Evolutionary conservation across 1,284 basidiomycete genomes (phyloP).

Genomic region (Boletus sp.): DNA sequence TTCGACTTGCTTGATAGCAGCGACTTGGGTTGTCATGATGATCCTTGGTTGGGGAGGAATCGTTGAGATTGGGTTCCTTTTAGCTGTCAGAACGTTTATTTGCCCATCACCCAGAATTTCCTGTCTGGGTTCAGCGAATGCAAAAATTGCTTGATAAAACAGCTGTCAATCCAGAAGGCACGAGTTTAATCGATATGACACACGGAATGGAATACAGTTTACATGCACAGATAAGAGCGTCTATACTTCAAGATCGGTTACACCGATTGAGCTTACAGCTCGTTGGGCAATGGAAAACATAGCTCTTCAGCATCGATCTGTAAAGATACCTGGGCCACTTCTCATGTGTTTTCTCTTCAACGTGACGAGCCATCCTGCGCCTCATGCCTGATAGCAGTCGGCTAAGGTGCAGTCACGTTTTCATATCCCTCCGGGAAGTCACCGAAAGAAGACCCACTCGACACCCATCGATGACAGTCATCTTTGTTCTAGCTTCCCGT

Average conservation of each 20-base stretch:
- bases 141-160: conserved; percentile 1
- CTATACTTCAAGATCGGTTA: no score
- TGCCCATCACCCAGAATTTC: neutral
- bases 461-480: conserved; percentile 62
- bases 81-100: no score
- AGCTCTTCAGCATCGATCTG: no score
- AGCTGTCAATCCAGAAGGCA: neutral
- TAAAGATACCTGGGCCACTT: no score
- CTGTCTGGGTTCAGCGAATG: conserved; percentile 4
- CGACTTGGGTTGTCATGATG: neutral
- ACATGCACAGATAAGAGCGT: no score
- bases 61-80: no score
- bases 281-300: no score
- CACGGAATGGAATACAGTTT: no score
- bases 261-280: no score
- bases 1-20: neutral
- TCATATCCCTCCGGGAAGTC: neutral
- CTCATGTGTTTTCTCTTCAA: no score
- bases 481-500: conserved; percentile 54
- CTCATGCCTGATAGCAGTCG: conserved; percentile 83
- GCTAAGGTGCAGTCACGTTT: conserved; percentile 38
- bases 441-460: conserved; percentile 51
- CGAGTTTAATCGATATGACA: neutral
- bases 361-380: conserved; percentile 34
- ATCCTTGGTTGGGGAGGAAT: neutral